A percentile compares a stretch with the other conserved stretches of the same genome.
Evolutionary conservation across 768 basidiomycete genomes (phyloP).

Genomic region (Boletus sensibilis): DNA sequence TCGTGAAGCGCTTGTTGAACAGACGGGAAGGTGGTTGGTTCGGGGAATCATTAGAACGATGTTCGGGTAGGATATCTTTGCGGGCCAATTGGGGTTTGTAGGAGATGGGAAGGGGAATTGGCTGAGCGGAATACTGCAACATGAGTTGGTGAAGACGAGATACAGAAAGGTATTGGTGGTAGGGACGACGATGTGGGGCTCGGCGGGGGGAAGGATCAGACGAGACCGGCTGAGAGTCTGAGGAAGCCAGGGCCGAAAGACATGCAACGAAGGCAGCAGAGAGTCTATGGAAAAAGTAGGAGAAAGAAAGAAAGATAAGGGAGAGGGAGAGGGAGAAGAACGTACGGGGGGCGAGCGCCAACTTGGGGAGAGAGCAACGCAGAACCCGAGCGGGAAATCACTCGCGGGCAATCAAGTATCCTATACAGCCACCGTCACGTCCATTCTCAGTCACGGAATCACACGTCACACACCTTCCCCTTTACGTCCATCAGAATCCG

Average conservation of each 20-base stretch:
- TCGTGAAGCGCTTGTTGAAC: slow-evolving; percentile 37
- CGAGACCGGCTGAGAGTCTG: slow-evolving; percentile 46
- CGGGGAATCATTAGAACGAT: slow-evolving; percentile 28
- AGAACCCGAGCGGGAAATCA: slow-evolving; percentile 17
- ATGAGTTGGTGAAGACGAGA: slow-evolving; percentile 41
- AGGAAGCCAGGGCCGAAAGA: slow-evolving; percentile 26
- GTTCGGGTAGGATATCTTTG: slow-evolving; percentile 34
- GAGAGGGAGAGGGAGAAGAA: slow-evolving; percentile 6
- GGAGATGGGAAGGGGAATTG: slow-evolving; percentile 33
- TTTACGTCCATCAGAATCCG: slow-evolving; percentile 11
- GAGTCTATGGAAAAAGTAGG: slow-evolving; percentile 1
- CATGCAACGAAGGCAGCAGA: slow-evolving; percentile 25
- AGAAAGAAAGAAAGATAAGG: not conserved
- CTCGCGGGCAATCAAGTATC: slow-evolving; percentile 5
- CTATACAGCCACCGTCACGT: slow-evolving; percentile 5
- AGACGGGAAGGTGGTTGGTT: slow-evolving; percentile 24
- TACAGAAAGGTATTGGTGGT: slow-evolving; percentile 31
- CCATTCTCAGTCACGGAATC: not conserved
- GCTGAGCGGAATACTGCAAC: slow-evolving; percentile 54
- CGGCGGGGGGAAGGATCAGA: slow-evolving; percentile 44
- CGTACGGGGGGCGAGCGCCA: slow-evolving; percentile 17
- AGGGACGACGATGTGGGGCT: slow-evolving; percentile 32
- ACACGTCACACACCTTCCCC: slow-evolving; percentile 6
- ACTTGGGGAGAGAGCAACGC: slow-evolving; percentile 29
- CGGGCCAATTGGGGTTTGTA: slow-evolving; percentile 29